A percentile compares a stretch with the other conserved stretches of the same genome.
phyloP scores from a whole-genome alignment of 371 early-diverging fungal genomes.

The Mortierella polycephala region DNA sequence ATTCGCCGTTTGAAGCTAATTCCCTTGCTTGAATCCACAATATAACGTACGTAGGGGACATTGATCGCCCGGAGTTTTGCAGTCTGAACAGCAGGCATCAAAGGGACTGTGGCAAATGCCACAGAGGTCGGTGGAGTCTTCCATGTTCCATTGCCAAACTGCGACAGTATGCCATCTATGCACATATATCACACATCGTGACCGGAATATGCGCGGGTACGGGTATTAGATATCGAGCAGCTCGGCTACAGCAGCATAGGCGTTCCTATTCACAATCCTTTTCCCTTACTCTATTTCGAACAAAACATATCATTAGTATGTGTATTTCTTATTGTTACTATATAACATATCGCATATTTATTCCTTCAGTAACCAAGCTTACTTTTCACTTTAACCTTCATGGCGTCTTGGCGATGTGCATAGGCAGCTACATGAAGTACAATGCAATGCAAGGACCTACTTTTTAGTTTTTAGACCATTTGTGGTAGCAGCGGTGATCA shows the following conservation, averaged over 20 bases:
- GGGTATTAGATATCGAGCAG: background rate
- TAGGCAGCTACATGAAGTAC: background rate
- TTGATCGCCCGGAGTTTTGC: slow-evolving; percentile 49
- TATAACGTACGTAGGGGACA: slow-evolving; percentile 37
- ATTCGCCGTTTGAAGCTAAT: too few species aligned
- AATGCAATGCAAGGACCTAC: background rate
- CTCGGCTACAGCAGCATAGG: background rate
- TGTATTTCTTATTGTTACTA: too few species aligned
- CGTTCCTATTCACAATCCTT: background rate
- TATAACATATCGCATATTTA: too few species aligned
- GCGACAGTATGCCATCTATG: slow-evolving; percentile 48
- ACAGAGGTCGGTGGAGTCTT: slow-evolving; percentile 46
- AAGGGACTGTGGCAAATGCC: slow-evolving; percentile 51
- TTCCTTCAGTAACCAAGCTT: background rate
- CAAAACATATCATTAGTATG: too few species aligned
- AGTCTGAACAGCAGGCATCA: slow-evolving; percentile 45
- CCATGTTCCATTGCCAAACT: slow-evolving; percentile 50
- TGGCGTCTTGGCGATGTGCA: background rate
- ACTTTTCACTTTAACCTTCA: slow-evolving; percentile 54
- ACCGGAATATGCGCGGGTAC: background rate
- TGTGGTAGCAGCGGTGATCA: background rate
- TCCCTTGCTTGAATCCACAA: too few species aligned
- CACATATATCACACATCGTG: background rate
- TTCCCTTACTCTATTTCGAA: too few species aligned
- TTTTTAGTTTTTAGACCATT: too few species aligned